A percentile compares a stretch with the other conserved stretches of the same genome.
phyloP scores from a whole-genome alignment of 345 rosid species.

The Abelmoschus esculentus region DNA sequence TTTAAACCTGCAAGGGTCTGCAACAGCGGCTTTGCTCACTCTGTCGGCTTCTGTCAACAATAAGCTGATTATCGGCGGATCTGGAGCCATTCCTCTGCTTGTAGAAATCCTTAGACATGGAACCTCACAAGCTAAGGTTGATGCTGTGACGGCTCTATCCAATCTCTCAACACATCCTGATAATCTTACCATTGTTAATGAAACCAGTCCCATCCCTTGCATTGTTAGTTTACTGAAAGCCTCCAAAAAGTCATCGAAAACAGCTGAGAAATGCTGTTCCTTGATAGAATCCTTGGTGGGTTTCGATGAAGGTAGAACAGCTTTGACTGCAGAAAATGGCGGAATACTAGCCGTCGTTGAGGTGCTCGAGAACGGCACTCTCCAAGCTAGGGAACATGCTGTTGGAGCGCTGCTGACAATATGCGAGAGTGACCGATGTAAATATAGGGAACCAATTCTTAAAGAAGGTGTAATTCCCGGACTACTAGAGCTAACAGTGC shows the following conservation, averaged over 20 bases:
- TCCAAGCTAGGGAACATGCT: slow-evolving; percentile 77
- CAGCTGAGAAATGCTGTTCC: slow-evolving; percentile 79
- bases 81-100: slow-evolving; percentile 77
- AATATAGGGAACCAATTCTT: slow-evolving; percentile 83
- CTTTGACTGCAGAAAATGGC: slow-evolving; percentile 61
- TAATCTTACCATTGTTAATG: slow-evolving; percentile 43
- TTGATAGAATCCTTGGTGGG: slow-evolving; percentile 68
- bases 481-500: slow-evolving; percentile 90
- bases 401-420: slow-evolving; percentile 67
- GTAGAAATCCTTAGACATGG: slow-evolving; percentile 61
- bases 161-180: slow-evolving; percentile 67
- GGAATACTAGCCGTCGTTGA: slow-evolving; percentile 82
- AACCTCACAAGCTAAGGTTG: slow-evolving; percentile 68
- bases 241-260: slow-evolving; percentile 70
- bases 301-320: slow-evolving; percentile 66
- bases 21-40: slow-evolving; percentile 83
- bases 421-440: slow-evolving; percentile 84
- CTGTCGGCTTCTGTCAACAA: slow-evolving; percentile 73
- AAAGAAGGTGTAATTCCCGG: slow-evolving; percentile 97
- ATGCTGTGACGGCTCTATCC: slow-evolving; percentile 66
- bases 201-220: slow-evolving; percentile 54
- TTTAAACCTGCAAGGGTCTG: slow-evolving; percentile 56
- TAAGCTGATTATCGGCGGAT: slow-evolving; percentile 68
- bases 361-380: slow-evolving; percentile 79
- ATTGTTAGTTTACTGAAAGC: slow-evolving; percentile 53